A percentile compares a stretch with the other conserved stretches of the same genome.
Conservation (phyloP, 2,329 filamentous ascomycete genomes). For the Pseudohalonectria lignicola region DNA sequence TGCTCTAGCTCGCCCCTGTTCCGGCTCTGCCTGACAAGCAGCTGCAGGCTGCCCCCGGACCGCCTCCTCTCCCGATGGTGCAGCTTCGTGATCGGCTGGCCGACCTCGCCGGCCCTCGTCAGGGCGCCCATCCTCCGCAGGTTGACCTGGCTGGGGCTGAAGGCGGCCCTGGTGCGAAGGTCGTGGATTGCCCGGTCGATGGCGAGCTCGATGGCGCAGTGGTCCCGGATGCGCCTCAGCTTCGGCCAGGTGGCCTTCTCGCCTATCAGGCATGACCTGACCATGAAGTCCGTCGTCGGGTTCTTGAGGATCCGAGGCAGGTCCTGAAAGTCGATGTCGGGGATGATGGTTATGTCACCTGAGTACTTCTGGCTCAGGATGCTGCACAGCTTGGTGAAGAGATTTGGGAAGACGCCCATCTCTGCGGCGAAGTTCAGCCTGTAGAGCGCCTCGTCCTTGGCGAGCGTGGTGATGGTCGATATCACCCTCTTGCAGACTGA, state of each 20-base stretch:
- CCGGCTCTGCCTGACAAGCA: slow-evolving; percentile 20
- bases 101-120: slow-evolving; percentile 19
- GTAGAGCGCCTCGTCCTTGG: slow-evolving; percentile 71
- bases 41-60: slow-evolving; percentile 36
- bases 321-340: slow-evolving; percentile 46
- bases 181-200: slow-evolving; percentile 65
- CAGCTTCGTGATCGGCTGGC: slow-evolving; percentile 5
- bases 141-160: slow-evolving; percentile 54
- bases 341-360: slow-evolving; percentile 88
- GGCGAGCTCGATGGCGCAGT: slow-evolving; percentile 79
- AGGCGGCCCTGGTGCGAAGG: slow-evolving; percentile 57
- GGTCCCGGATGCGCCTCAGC: slow-evolving; percentile 72
- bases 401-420: slow-evolving; percentile 67
- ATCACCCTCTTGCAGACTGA: slow-evolving; percentile 35
- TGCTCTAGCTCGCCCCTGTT: slow-evolving; percentile 19
- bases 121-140: slow-evolving; percentile 31
- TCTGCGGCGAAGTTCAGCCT: slow-evolving; percentile 72
- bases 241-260: slow-evolving; percentile 90
- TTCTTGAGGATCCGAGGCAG: slow-evolving; percentile 49
- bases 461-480: slow-evolving; percentile 56
- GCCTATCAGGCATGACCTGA: slow-evolving; percentile 62
- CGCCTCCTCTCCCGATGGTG: slow-evolving; percentile 25
- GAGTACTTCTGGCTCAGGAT: slow-evolving; percentile 86
- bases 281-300: slow-evolving; percentile 79
- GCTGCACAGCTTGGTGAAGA: slow-evolving; percentile 66